Base-by-base conservation (phyloP, 331 rosid species). In the Malus hybrid region DNA sequence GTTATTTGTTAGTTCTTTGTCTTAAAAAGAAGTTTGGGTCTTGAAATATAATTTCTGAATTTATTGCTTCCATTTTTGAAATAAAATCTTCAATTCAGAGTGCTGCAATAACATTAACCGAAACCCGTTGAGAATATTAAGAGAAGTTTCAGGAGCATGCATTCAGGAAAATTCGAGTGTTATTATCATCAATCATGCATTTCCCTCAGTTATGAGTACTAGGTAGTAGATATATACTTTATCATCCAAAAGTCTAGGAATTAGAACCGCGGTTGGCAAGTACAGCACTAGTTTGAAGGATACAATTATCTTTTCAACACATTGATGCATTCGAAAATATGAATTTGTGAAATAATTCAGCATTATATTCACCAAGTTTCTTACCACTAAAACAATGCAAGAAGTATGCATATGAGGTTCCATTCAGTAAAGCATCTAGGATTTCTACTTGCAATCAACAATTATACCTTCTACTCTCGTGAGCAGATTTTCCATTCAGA, bases 401-500 rank as follows among this genome's bases (percentile, higher is more conserved):
- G 50, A 69, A 65, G 55, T 46, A 80, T 5, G 14, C 28, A 60
- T 57, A 34, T 74, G 79, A 80, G 83, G 78, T 75, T 68, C 53
- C 50, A 80, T 60, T 39, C 68, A 20, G 62, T 79, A 64, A 72
- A 56, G 57, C 53, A 79, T 46, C 33, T 22, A 46, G 61, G 42
- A 15, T 75, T 73, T 42, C 68, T 26, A 66, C 72, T 55, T 73
- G 4, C 39, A 63, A 82, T 81, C 79, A 70, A 55, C 30, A 56
- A 56, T 10, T 28, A 33, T 81, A 92, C 97, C 96, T 85, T 82
- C 50, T 85, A 66, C 30, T 82, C 19, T 78, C 85, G 32, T 61
- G 55, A 67, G 48, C 53, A 50, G 68, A 71, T 57, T 84, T 89
- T 63, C 71, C 78, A 67, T 81, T 81, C 64, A 8, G 52, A 61